phyloP scores from a whole-genome alignment of 2,329 filamentous ascomycete species.

The Colletotrichum gigasporum region DNA sequence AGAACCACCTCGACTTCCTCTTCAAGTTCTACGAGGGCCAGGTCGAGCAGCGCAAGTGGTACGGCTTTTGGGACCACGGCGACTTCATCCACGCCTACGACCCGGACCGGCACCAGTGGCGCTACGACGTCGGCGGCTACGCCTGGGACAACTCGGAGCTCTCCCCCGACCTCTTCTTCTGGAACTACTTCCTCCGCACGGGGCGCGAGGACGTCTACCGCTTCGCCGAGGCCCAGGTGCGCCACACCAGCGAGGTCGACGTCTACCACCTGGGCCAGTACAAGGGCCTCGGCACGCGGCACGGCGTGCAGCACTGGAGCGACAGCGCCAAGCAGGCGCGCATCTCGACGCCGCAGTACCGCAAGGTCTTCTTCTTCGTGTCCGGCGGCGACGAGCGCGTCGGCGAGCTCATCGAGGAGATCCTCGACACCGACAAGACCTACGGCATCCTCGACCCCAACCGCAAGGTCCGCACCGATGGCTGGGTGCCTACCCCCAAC shows the following conservation, averaged over 20 bases:
- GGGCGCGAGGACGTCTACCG: conserved; percentile 66
- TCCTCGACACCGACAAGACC: conserved; percentile 61
- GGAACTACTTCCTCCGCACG: conserved; percentile 69
- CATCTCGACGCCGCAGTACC: conserved; percentile 66
- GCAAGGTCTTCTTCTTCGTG: conserved; percentile 64
- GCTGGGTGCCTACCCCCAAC: conserved; percentile 54
- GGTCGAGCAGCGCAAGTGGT: conserved; percentile 67
- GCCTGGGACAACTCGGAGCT: conserved; percentile 74
- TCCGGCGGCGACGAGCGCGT: conserved; percentile 66
- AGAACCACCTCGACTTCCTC: conserved; percentile 64
- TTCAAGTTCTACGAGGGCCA: conserved; percentile 65
- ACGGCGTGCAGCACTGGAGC: conserved; percentile 69
- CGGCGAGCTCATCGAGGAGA: conserved; percentile 62
- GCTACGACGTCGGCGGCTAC: conserved; percentile 71
- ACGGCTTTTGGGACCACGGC: conserved; percentile 70
- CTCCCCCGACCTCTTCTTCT: conserved; percentile 70
- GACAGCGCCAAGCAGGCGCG: conserved; percentile 71
- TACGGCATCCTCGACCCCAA: conserved; percentile 64
- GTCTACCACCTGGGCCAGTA: conserved; percentile 67
- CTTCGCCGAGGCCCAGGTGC: conserved; percentile 66
- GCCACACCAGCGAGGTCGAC: conserved; percentile 70
- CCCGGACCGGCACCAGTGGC: conserved; percentile 65
- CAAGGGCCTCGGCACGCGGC: conserved; percentile 69
- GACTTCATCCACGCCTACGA: conserved; percentile 73
- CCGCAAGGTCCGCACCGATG: conserved; percentile 66